Base-by-base conservation (phyloP, 225 moss, liverwort and hornwort species). In the Polytrichum commune region DNA sequence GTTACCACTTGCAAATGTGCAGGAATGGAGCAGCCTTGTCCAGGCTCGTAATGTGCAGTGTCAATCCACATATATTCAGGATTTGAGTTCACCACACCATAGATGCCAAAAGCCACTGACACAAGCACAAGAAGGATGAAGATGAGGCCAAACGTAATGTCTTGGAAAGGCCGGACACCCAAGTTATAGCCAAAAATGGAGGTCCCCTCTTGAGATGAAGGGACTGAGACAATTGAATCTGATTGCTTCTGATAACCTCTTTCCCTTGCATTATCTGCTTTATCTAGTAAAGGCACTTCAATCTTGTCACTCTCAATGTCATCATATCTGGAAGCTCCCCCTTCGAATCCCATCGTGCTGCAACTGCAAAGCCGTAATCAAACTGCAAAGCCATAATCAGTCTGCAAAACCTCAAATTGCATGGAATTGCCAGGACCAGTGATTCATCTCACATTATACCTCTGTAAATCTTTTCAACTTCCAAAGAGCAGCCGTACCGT, bases 71-170 rank as follows among this genome's bases (percentile, higher is more conserved):
- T 53, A 53, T 84, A 93, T 27, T 90, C 87, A 54, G 93, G 78
- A 53, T 92, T 96, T 54, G 78, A 82, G 69, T 78, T 77, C 0
- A 81, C 8, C 7, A 78, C 72, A 56, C 90, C 93, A 28, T 90
- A 87, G 70, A 96, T 88, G 73, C 96, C 96, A 29, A 92, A 78
- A 10, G 77, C 84, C 7, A 79, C 57, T n/a, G 81, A 92, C 61
- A 84, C 77, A n/a, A 89, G 55, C 16, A 90, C 23, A 26, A 93
- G 74, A 19, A 90, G 53, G 3, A 85, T 35, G 32, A 93, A 96
- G 57, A 83, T 85, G 25, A 93, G 76, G 54, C 86, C 58, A 63
- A 84, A 90, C 5, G 67, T 54, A 26, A 89, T 53, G 75, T 96
- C 96, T 77, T 90, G 90, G 72, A 73, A 78, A 1, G 93, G 90